phyloP scores from a whole-genome alignment of 2,329 filamentous ascomycete genomes.

The Beauveria australis region DNA sequence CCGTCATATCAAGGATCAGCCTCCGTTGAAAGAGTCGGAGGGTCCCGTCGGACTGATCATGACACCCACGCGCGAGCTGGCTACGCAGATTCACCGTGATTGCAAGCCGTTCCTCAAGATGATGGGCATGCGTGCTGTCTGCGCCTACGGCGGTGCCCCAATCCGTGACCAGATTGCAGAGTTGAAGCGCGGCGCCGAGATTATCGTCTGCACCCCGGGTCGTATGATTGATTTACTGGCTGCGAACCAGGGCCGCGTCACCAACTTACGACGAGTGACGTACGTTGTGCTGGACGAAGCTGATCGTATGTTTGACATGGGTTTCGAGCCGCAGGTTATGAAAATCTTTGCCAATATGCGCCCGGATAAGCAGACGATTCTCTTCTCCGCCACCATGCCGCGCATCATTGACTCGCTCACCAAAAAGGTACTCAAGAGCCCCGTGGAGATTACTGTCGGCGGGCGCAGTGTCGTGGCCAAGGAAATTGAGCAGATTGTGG shows the following conservation, averaged over 20 bases:
- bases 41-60: conserved; percentile 84
- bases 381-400: conserved; percentile 96
- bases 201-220: conserved; percentile 90
- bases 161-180: conserved; percentile 98
- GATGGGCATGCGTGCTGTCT: conserved; percentile 76
- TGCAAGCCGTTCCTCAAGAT: conserved; percentile 91
- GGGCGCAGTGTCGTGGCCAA: conserved; percentile 79
- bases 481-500: conserved; percentile 89
- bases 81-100: conserved; percentile 87
- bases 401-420: conserved; percentile 85
- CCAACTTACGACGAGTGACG: conserved; percentile 79
- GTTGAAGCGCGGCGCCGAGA: conserved; percentile 87
- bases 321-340: conserved; percentile 96
- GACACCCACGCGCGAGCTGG: conserved; percentile 89
- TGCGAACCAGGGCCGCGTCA: conserved; percentile 89
- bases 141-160: conserved; percentile 88
- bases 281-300: conserved; percentile 96
- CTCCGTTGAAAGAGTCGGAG: conserved; percentile 71
- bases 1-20: conserved; percentile 91
- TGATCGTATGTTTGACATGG: conserved; percentile 99
- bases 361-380: conserved; percentile 84
- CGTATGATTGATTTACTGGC: conserved; percentile 92
- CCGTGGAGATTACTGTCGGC: conserved; percentile 87
- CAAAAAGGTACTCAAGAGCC: conserved; percentile 76
- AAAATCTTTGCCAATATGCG: conserved; percentile 90